These are phyloP conservation scores for Isabelozyma pseudorhagii DNA, from an alignment of 805 yeast species.

Conservation along the genomic window DNA sequence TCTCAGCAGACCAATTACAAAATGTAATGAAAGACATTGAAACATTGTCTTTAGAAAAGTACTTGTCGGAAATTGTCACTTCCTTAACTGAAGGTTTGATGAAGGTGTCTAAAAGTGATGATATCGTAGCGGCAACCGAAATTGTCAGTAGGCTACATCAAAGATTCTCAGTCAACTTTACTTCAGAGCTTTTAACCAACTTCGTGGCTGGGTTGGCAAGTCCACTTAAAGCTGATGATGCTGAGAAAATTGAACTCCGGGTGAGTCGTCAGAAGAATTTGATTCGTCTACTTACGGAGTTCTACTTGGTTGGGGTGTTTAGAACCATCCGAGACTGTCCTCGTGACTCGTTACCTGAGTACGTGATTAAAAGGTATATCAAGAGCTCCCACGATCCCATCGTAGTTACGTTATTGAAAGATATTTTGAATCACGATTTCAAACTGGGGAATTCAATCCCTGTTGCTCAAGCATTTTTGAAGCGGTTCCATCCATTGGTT, in stretches of 20 bases:
- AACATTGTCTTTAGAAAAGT: constrained; percentile 66
- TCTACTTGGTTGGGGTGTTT: constrained; percentile 56
- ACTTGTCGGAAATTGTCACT: constrained; percentile 63
- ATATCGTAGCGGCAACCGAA: constrained; percentile 61
- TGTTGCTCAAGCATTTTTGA: constrained; percentile 47
- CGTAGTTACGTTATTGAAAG: constrained; percentile 23
- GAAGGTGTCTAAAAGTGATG: constrained; percentile 51
- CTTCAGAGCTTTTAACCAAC: constrained; percentile 44
- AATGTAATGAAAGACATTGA: constrained; percentile 58
- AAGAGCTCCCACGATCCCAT: constrained; percentile 17
- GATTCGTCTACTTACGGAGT: constrained; percentile 54
- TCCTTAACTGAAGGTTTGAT: constrained; percentile 62
- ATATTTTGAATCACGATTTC: constrained; percentile 24
- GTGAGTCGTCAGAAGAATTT: constrained; percentile 44
- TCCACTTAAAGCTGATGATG: constrained; percentile 27
- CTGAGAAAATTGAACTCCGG: constrained; percentile 39
- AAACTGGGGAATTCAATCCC: constrained; percentile 27
- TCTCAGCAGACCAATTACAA: constrained; percentile 48
- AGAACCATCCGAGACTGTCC: constrained; percentile 41
- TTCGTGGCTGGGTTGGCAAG: constrained; percentile 40
- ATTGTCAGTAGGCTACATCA: constrained; percentile 74
- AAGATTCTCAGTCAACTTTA: constrained; percentile 55
- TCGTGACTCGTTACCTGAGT: constrained; percentile 42
- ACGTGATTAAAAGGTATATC: constrained; percentile 28
- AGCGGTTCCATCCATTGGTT: constrained; percentile 38